phyloP scores from a whole-genome alignment of 169 alveolate genomes.

The Babesia gibsoni region DNA sequence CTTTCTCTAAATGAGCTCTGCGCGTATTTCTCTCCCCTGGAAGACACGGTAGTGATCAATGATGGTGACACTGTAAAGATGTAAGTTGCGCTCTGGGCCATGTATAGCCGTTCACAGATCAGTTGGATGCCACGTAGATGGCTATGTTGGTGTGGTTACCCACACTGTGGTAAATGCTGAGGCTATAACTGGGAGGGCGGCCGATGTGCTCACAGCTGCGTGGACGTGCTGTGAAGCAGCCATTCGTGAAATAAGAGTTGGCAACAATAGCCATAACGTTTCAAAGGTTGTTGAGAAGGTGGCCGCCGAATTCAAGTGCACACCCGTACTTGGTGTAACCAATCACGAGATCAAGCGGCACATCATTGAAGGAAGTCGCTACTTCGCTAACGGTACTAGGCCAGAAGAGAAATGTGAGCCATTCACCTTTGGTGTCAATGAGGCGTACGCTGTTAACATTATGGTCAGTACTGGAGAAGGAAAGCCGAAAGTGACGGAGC shows the following conservation, averaged over 20 bases:
- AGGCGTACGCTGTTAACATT: slow-evolving; percentile 91
- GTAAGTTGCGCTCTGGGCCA: slow-evolving; percentile 12
- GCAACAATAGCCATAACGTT: slow-evolving; percentile 88
- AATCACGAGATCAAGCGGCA: slow-evolving; percentile 92
- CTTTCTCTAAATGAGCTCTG: slow-evolving; percentile 92
- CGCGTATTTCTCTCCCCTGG: slow-evolving; percentile 91
- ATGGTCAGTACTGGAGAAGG: slow-evolving; percentile 93
- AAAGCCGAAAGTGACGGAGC: slow-evolving; percentile 88
- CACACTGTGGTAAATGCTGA: slow-evolving; percentile 76
- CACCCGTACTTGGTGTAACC: slow-evolving; percentile 88
- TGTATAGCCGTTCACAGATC: slow-evolving; percentile 48
- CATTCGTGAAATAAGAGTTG: slow-evolving; percentile 82
- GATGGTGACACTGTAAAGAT: slow-evolving; percentile 65
- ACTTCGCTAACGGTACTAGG: slow-evolving; percentile 77
- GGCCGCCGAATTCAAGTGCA: slow-evolving; percentile 86
- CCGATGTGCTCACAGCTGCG: slow-evolving; percentile 84
- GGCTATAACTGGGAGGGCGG: slow-evolving; percentile 64
- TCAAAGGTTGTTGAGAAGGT: slow-evolving; percentile 86
- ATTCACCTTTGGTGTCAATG: slow-evolving; percentile 90
- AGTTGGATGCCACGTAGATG: slow-evolving; percentile 91
- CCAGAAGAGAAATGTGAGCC: slow-evolving; percentile 91
- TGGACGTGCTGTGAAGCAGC: slow-evolving; percentile 91
- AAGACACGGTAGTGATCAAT: slow-evolving; percentile 10
- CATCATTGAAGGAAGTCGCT: slow-evolving; percentile 90
- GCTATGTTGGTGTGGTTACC: slow-evolving; percentile 88